These are phyloP conservation scores for Takashimella koratensis DNA, from an alignment of 1,284 basidiomycete genomes.

Conservation along the genomic window DNA sequence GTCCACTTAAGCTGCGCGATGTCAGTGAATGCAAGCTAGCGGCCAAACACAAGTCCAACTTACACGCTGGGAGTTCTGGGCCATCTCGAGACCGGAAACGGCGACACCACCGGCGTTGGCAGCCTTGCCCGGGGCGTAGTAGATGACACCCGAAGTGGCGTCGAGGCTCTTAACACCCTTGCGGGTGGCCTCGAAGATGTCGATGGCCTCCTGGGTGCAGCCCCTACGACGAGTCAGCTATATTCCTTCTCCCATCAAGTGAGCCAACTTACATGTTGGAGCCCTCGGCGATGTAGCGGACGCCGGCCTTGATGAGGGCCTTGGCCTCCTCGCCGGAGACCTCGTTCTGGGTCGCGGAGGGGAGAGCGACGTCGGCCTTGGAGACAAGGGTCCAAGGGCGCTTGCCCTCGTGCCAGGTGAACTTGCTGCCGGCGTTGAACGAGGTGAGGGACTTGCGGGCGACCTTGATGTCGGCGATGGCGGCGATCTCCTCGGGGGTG, in stretches of 20 bases:
- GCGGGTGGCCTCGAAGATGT: conserved; percentile 66
- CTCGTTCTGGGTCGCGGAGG: conserved; percentile 76
- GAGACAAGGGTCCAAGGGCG: conserved; percentile 72
- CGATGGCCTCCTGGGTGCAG: conserved; percentile 68
- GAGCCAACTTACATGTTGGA: conserved; percentile 58
- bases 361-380: conserved; percentile 67
- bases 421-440: conserved; percentile 53
- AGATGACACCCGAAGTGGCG: conserved; percentile 48
- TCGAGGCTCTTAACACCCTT: conserved; percentile 51
- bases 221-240: conserved; percentile 33
- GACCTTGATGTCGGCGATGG: conserved; percentile 63
- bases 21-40: neutral
- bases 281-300: conserved; percentile 71
- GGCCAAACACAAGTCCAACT: conserved; percentile 27
- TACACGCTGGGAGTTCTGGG: conserved; percentile 68
- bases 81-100: conserved; percentile 65
- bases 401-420: conserved; percentile 65
- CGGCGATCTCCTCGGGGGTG: conserved; percentile 58
- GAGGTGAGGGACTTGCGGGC: conserved; percentile 60
- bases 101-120: conserved; percentile 69
- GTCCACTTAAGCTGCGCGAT: conserved; percentile 53
- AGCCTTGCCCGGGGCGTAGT: conserved; percentile 70
- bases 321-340: conserved; percentile 64
- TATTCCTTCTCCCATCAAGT: too few relatives aligned
- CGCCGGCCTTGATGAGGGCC: conserved; percentile 65